phyloP scores from a whole-genome alignment of 805 yeast species.

The Cyberlindnera nakhonratchasimensis region DNA sequence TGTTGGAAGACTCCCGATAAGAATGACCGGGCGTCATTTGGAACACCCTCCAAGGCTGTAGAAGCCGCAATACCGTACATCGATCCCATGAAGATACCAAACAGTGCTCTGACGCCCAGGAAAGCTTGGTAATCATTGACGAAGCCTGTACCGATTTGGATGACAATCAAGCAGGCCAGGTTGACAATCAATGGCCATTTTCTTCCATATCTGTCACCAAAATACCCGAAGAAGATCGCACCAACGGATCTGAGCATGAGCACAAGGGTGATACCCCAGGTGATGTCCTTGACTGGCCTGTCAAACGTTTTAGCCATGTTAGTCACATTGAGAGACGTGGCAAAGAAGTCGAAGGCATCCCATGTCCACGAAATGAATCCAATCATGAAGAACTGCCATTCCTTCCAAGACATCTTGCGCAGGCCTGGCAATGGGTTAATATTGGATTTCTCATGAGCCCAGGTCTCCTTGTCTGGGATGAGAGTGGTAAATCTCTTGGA shows the following conservation, averaged over 20 bases:
- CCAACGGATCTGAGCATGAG: slow-evolving; percentile 68
- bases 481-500: slow-evolving; percentile 29
- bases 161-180: slow-evolving; percentile 42
- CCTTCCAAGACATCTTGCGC: slow-evolving; percentile 42
- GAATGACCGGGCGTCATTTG: slow-evolving; percentile 51
- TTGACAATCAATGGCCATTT: slow-evolving; percentile 53
- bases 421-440: slow-evolving; percentile 65
- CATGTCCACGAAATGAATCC: slow-evolving; percentile 62
- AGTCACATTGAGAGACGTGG: background rate
- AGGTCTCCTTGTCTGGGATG: slow-evolving; percentile 42
- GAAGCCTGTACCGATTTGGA: slow-evolving; percentile 65
- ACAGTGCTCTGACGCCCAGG: slow-evolving; percentile 58
- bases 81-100: slow-evolving; percentile 56
- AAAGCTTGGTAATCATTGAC: slow-evolving; percentile 53
- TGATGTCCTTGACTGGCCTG: slow-evolving; percentile 33
- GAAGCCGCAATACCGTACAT: slow-evolving; percentile 43
- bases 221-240: slow-evolving; percentile 55
- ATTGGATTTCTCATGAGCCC: slow-evolving; percentile 28
- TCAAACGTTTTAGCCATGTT: slow-evolving; percentile 1
- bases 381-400: slow-evolving; percentile 50
- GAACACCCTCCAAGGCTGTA: slow-evolving; percentile 43
- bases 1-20: slow-evolving; percentile 71
- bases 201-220: slow-evolving; percentile 60
- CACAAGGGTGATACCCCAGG: slow-evolving; percentile 60
- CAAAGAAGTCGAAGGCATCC: slow-evolving; percentile 63